Base-by-base conservation (phyloP, 2,329 filamentous ascomycete genomes). In the Colletotrichum sp. region DNA sequence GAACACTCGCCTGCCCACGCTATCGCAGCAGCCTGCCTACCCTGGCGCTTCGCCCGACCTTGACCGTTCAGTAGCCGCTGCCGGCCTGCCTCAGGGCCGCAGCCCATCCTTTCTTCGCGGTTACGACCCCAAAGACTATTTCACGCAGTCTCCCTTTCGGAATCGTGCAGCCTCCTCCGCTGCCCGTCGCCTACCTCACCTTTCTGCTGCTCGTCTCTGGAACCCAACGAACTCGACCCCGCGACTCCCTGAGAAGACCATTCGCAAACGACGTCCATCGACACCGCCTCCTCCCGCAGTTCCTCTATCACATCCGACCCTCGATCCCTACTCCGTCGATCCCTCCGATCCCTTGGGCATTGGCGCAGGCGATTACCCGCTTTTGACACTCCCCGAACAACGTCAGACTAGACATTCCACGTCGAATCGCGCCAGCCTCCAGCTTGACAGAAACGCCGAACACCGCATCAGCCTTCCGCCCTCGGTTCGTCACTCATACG, bases 221-320 rank as follows among this genome's bases (percentile, higher is more conserved):
- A 92, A 92, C 79, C 90, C 90, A 28, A 89, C 89, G 75, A 92
- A 92, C 81, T 92, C 90, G 30, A 92, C 90, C 4, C 90, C 90
- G 60, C 86, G 89, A 74, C 79, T 82, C 70, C 78, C 84, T 71
- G 80, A 73, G 57, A 79, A 74, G 34, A 76, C 75, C n/a, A 67
- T 79, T 59, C 84, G 86, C 71, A 85, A 82, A 76, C 88, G 90
- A 72, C 89, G 89, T 30, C 86, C 86, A 18, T 92, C 90, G 16
- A 89, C 89, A 18, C 90, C 90, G 18, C 88, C 88, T 8, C 89
- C 88, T 48, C 90, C 90, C 13, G 79, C 88, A 8, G 82, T 92
- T 10, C 89, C 89, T 16, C 84, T 92, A 39, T 82, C 83, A 18
- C 87, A 89, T 69, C 88, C 88, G 10, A 79, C 83, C 28, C 83